Evolutionary conservation across 2,329 filamentous ascomycete species (phyloP), one percentile per base, ranked within the genome.

Genomic region (Falciphora oryzae): DNA sequence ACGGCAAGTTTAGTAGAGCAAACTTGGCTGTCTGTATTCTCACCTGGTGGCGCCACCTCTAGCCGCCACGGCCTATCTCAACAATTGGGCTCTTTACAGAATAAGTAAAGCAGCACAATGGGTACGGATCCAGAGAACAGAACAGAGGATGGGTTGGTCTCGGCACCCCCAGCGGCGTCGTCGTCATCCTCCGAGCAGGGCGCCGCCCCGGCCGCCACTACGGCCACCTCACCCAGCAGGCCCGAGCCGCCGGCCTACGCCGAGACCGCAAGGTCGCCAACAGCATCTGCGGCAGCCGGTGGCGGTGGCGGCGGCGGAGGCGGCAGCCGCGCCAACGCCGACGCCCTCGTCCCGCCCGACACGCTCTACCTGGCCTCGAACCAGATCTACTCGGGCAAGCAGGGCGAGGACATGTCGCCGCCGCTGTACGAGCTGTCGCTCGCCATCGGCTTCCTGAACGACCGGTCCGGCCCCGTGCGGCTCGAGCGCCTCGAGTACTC

Each of bases 401-500:
- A 59, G 29, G 50, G 28, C 25, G 57, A 4, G 13, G n/a, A 31
- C 25, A 18, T 16, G 3, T 56, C 62, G 22, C 29, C 50, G 11
- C 50, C 62, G 62, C 62, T 59, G 53, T 63, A 63, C 57, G 56
- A 59, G 53, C 62, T 63, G 14, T 57, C 57, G 29, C 31, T 32
- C 53, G 16, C 53, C 53, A 29, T 63, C 56, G 25, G 50, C 13
- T 59, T 16, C 32, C 22, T 44, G 31, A 56, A 22, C 31, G 53
- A 44, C 53, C n/a, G 53, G 31, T 22, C 16, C 25, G 22, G 25
- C 18, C 25, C 62, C 56, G 28, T 59, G 13, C 31, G 8, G 14
- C 62, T 63, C 50, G 57, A 32, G n/a, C 53, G 62, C 32, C 62
- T 63, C 62, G 62, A 63, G 50, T 44, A 63, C 62, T 35, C 56